Percentiles rank a stretch among this genome's conserved stretches.
Conservation (phyloP, 2,329 filamentous ascomycete species). For the Karstenula rhodostoma region DNA sequence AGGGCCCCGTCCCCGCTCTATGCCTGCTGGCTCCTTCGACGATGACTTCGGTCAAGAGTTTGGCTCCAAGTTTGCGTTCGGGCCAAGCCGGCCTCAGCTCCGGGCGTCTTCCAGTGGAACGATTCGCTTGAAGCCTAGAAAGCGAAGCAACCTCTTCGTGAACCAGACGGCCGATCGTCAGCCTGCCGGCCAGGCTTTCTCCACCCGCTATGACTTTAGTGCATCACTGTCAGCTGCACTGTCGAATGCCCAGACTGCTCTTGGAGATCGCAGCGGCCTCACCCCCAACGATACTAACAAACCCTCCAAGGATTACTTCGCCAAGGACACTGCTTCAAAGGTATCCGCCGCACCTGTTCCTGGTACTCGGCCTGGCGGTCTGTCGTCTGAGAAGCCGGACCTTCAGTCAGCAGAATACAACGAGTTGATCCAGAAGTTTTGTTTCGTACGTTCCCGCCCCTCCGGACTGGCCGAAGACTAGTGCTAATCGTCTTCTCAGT, state of each 20-base stretch:
- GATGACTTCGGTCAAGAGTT: conserved; percentile 73
- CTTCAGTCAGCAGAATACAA: conserved; percentile 91
- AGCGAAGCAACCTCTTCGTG: conserved; percentile 66
- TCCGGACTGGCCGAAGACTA: conserved; percentile 45
- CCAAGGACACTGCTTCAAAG: conserved; percentile 49
- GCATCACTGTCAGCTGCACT: conserved; percentile 88
- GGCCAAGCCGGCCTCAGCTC: conserved; percentile 52
- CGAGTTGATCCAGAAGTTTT: conserved; percentile 98
- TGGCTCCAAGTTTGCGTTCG: conserved; percentile 57
- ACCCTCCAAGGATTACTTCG: conserved; percentile 38
- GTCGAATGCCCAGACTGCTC: conserved; percentile 72
- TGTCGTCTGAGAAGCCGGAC: conserved; percentile 68
- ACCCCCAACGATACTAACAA: conserved; percentile 37
- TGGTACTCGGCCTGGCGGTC: conserved; percentile 60
- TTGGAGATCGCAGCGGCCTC: conserved; percentile 64
- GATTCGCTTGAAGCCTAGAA: conserved; percentile 75
- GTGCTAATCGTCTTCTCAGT: conserved; percentile 56
- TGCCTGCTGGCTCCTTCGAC: conserved; percentile 64
- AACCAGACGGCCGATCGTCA: conserved; percentile 60
- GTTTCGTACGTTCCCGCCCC: conserved; percentile 86
- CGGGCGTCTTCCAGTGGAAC: conserved; percentile 67
- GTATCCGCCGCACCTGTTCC: conserved; percentile 46
- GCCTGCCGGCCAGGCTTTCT: conserved; percentile 75
- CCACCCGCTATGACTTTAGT: conserved; percentile 93
- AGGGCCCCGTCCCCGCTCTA: conserved; percentile 57